Evolutionary conservation across 768 basidiomycete species (phyloP).

Genomic region (Mycena sanguinolenta): DNA sequence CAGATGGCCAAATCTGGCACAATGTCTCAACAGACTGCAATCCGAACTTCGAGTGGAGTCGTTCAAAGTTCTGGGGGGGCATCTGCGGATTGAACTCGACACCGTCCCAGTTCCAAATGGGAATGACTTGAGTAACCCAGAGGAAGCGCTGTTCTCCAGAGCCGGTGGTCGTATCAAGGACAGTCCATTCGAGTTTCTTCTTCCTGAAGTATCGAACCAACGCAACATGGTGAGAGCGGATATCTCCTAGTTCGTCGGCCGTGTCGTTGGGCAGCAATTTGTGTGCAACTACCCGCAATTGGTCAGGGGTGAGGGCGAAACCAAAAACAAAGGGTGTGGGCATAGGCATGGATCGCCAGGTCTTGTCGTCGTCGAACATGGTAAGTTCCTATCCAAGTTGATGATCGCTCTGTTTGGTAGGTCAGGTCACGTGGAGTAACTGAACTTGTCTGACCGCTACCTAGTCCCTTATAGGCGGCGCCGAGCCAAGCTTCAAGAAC

Average conservation of each 20-base stretch:
- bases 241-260: not conserved
- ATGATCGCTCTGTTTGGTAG: too few relatives aligned
- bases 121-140: not conserved
- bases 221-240: not conserved
- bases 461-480: too few relatives aligned
- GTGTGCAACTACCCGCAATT: not conserved
- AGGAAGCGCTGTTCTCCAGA: not conserved
- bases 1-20: not conserved
- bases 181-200: not conserved
- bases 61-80: not conserved
- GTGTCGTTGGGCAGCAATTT: not conserved
- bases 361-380: not conserved
- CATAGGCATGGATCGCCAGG: not conserved
- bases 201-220: conserved; percentile 3
- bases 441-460: too few relatives aligned
- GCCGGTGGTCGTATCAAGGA: not conserved
- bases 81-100: not conserved
- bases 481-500: too few relatives aligned
- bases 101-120: conserved; percentile 3
- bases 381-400: too few relatives aligned
- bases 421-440: too few relatives aligned
- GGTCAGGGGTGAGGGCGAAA: not conserved
- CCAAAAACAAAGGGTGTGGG: not conserved
- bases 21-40: not conserved
- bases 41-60: not conserved